Percentiles rank a stretch among this genome's conserved stretches.
These are phyloP conservation scores for Talaromyces rugulosus DNA, from an alignment of 2,329 filamentous ascomycete species.

Conservation along the genomic window DNA sequence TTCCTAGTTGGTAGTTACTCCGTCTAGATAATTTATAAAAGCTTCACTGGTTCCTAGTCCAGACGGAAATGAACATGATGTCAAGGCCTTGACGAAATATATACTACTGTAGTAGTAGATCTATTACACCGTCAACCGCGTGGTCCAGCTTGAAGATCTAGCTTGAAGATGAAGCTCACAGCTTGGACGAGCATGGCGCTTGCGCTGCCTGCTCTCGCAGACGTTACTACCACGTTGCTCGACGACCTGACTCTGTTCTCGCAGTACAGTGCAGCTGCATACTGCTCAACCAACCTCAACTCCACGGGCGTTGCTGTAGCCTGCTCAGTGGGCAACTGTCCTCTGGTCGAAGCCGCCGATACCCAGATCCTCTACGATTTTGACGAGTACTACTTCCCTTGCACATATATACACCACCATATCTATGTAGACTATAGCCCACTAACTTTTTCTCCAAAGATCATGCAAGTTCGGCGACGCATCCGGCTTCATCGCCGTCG, in stretches of 20 bases:
- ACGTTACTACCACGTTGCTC: slow-evolving; percentile 24
- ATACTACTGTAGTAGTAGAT: not conserved
- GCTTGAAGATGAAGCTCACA: not conserved
- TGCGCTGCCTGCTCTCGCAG: not conserved
- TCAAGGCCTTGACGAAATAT: not conserved
- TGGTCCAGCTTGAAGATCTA: not conserved
- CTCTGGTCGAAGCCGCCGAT: slow-evolving; percentile 44
- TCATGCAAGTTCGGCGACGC: slow-evolving; percentile 29
- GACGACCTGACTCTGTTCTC: slow-evolving; percentile 45
- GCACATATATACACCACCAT: not conserved
- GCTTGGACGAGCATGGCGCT: not conserved
- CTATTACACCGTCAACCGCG: not conserved
- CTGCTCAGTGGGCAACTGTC: slow-evolving; percentile 46
- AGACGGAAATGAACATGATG: not conserved
- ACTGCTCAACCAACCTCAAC: slow-evolving; percentile 49
- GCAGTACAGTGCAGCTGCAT: slow-evolving; percentile 52
- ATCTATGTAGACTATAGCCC: not conserved
- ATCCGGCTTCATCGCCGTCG: slow-evolving; percentile 47
- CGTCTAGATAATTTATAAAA: not conserved
- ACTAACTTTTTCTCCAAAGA: not conserved
- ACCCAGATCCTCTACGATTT: slow-evolving; percentile 48
- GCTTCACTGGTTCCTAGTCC: not conserved
- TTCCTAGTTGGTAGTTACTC: too few relatives aligned
- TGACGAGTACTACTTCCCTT: slow-evolving; percentile 34
- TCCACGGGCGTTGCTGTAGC: slow-evolving; percentile 38